Percentiles rank a stretch among this genome's conserved stretches.
These are phyloP conservation scores for Cytospora piceae DNA, from an alignment of 2,329 filamentous ascomycete genomes.

Conservation along the genomic window DNA sequence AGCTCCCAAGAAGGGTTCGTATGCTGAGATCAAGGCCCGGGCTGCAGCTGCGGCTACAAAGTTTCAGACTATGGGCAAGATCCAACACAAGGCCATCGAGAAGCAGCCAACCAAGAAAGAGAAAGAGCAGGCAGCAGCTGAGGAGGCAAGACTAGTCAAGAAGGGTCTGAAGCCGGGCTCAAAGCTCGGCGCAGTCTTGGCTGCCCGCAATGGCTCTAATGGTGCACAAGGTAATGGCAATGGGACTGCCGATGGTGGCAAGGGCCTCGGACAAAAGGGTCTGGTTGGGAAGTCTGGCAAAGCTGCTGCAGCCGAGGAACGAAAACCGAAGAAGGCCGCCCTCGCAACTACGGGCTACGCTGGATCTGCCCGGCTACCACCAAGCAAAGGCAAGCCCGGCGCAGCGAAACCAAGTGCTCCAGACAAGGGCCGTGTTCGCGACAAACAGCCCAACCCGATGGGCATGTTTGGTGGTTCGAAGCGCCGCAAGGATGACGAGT, in stretches of 20 bases:
- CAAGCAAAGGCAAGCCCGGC: slow-evolving; percentile 39
- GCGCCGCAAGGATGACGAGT: slow-evolving; percentile 58
- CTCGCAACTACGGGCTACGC: slow-evolving; percentile 67
- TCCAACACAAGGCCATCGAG: slow-evolving; percentile 75
- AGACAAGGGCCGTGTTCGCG: slow-evolving; percentile 31
- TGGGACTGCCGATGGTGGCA: slow-evolving; percentile 16
- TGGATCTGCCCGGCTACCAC: slow-evolving; percentile 65
- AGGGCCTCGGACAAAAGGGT: slow-evolving; percentile 18
- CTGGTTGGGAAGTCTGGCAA: slow-evolving; percentile 31
- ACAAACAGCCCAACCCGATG: slow-evolving; percentile 37
- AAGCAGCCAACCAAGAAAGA: slow-evolving; percentile 62
- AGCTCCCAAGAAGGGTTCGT: slow-evolving; percentile 72
- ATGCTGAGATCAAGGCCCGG: slow-evolving; percentile 73
- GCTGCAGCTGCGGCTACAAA: slow-evolving; percentile 67
- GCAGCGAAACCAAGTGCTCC: slow-evolving; percentile 37
- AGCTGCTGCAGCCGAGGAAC: slow-evolving; percentile 47
- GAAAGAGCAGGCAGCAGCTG: slow-evolving; percentile 50
- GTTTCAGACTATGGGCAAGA: slow-evolving; percentile 67
- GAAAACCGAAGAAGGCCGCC: slow-evolving; percentile 65
- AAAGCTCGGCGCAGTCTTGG: slow-evolving; percentile 14
- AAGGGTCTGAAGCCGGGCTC: slow-evolving; percentile 29
- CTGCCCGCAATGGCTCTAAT: slow-evolving; percentile 32
- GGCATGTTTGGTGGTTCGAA: slow-evolving; percentile 36
- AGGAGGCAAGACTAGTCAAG: slow-evolving; percentile 41
- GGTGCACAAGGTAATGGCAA: slow-evolving; percentile 27